Base-by-base conservation (phyloP, 2,329 filamentous ascomycete genomes). In the Remersonia thermophila region DNA sequence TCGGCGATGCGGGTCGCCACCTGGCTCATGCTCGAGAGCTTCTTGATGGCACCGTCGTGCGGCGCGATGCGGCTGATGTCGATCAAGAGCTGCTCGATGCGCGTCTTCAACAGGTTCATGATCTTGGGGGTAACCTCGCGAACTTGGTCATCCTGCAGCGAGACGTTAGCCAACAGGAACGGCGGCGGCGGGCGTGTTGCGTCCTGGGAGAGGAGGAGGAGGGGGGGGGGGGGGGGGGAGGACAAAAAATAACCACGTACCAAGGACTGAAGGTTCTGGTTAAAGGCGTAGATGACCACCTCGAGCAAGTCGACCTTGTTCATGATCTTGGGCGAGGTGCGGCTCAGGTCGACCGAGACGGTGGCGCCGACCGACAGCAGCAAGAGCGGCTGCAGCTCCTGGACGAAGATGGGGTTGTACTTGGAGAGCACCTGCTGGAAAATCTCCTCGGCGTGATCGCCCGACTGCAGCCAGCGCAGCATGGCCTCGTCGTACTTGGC, bases 401-500 rank as follows among this genome's bases (percentile, higher is more conserved):
- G 65, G 40, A 80, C 62, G 42, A 71, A 65, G 12, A 62, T 57
- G 1, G 69, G 66, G 46, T 65, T 59, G 51, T 66, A 65, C 41
- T 67, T 66, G 33, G 60, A 58, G 32, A 74, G 60, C 34, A 69
- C 69, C 44, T 66, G 61, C 23, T 69, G 63, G 54, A 80, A 82
- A 35, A 81, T 69, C 41, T 77, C 71, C 40, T 76, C 67, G 51
- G 77, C 69, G 32, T 53, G 51, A 25, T 71, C 66, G 12, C 67
- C 69, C 46, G 69, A 69, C 55, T 82, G 77, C 38, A 81, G 69
- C 77, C 77, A 81, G 41, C 71, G 69, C 38, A 80, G 67, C 52
- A 78, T 67, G 29, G 73, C 77, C 36, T 72, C 68, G 49, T 81
- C 76, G 38, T 70, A 68, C 26, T 71, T 68, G 15, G 71, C 72